phyloP scores from a whole-genome alignment of 2,329 filamentous ascomycete genomes.

The Clonostachys byssicola region DNA sequence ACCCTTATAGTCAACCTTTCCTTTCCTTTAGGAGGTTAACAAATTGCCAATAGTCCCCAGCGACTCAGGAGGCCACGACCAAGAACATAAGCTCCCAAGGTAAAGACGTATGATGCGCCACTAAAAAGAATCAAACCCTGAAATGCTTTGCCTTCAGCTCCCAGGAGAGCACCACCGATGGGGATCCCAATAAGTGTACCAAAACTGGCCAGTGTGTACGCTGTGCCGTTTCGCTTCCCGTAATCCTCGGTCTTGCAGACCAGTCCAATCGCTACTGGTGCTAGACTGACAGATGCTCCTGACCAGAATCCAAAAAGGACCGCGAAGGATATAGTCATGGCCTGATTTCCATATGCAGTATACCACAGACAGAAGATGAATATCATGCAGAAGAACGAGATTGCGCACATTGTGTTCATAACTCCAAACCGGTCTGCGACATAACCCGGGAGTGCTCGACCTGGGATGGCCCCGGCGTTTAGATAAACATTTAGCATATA shows the following conservation, averaged over 20 bases:
- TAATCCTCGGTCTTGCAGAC: conserved; percentile 66
- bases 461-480: conserved; percentile 64
- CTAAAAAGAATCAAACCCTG: conserved; percentile 50
- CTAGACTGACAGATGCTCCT: conserved; percentile 65
- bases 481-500: too few species aligned
- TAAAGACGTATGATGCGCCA: conserved; percentile 11
- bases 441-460: conserved; percentile 58
- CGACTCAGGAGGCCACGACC: too few species aligned
- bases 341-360: conserved; percentile 34
- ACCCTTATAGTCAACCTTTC: too few species aligned
- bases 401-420: conserved; percentile 65
- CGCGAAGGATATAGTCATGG: conserved; percentile 55
- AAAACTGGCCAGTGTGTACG: conserved; percentile 65
- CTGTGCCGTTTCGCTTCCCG: conserved; percentile 65
- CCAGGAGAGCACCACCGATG: conserved; percentile 50
- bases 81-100: neutral
- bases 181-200: conserved; percentile 51
- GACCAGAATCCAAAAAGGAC: conserved; percentile 68
- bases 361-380: conserved; percentile 56
- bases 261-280: conserved; percentile 68
- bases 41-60: too few species aligned
- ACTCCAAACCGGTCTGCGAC: conserved; percentile 64
- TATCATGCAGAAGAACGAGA: conserved; percentile 25
- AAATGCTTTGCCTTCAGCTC: conserved; percentile 36
- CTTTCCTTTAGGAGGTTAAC: too few species aligned